These are phyloP conservation scores for Ceratocystis albifundus DNA, from an alignment of 2,329 filamentous ascomycete species.

Conservation along the genomic window DNA sequence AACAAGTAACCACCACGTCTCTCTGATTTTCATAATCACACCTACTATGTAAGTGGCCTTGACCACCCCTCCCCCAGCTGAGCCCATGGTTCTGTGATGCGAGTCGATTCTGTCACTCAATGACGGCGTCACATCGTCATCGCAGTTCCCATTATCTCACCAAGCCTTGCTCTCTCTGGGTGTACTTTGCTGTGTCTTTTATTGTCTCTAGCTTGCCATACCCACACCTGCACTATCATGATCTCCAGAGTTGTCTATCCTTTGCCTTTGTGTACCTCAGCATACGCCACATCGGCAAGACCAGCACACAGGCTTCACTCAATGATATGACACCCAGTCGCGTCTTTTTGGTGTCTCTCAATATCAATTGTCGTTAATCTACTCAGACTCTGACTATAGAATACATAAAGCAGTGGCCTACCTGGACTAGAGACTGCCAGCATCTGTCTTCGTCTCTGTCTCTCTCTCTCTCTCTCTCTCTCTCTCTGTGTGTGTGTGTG, in stretches of 20 bases:
- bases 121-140: background rate
- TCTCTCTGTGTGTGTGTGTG: no score
- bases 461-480: no score
- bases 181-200: background rate
- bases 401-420: background rate
- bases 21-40: background rate
- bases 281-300: slow-evolving; percentile 7
- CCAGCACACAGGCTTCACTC: background rate
- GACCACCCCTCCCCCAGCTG: background rate
- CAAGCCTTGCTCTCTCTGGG: background rate
- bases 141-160: background rate
- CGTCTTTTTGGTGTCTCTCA: background rate
- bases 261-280: slow-evolving; percentile 1
- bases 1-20: background rate
- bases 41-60: slow-evolving; percentile 2
- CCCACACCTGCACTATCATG: slow-evolving; percentile 6
- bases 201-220: slow-evolving; percentile 11
- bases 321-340: background rate
- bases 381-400: background rate
- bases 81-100: background rate
- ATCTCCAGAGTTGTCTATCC: background rate
- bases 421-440: background rate
- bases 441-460: background rate
- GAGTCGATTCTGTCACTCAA: slow-evolving; percentile 1
- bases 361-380: background rate